Percentiles rank a stretch among this genome's conserved stretches.
phyloP scores from a whole-genome alignment of 1,284 basidiomycete species.

The Trametes pubescens region DNA sequence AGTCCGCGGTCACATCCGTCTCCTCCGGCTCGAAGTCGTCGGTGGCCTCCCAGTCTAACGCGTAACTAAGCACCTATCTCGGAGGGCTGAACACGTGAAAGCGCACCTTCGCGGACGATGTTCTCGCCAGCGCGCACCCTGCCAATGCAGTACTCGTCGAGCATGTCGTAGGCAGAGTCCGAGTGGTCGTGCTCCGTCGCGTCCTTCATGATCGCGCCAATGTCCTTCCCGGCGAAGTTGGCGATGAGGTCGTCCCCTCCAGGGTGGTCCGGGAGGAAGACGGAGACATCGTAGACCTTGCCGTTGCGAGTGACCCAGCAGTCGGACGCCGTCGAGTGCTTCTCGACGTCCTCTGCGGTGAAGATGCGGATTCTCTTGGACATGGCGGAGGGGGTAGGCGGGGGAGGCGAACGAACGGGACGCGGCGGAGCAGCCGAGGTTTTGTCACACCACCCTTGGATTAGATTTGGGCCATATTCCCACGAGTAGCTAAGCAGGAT shows the following conservation, averaged over 20 bases:
- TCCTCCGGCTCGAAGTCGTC: slow-evolving; percentile 92
- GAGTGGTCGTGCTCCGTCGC: slow-evolving; percentile 92
- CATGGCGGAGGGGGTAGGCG: slow-evolving; percentile 43
- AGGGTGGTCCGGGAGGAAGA: slow-evolving; percentile 82
- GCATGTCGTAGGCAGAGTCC: slow-evolving; percentile 90
- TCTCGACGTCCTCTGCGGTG: slow-evolving; percentile 72
- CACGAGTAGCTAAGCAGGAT: slow-evolving; percentile 24
- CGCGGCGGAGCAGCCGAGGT: slow-evolving; percentile 7
- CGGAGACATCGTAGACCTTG: slow-evolving; percentile 84
- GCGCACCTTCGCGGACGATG: slow-evolving; percentile 81
- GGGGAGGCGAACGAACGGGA: slow-evolving; percentile 21
- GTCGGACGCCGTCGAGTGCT: slow-evolving; percentile 61
- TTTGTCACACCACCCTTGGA: slow-evolving; percentile 24
- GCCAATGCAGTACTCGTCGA: slow-evolving; percentile 89
- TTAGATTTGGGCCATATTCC: slow-evolving; percentile 18
- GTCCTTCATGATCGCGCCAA: slow-evolving; percentile 86
- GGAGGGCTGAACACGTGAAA: background rate
- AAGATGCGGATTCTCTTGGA: slow-evolving; percentile 76
- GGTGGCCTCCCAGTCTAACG: slow-evolving; percentile 79
- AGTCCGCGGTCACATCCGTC: slow-evolving; percentile 82
- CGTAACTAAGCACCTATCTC: slow-evolving; percentile 13
- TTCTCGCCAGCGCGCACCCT: slow-evolving; percentile 80
- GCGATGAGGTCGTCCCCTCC: slow-evolving; percentile 88
- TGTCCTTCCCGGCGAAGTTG: slow-evolving; percentile 85
- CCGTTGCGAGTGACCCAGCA: slow-evolving; percentile 81